These are phyloP conservation scores for Coemansia sp. DNA, from an alignment of 192 early-diverging fungal genomes.

Conservation along the genomic window DNA sequence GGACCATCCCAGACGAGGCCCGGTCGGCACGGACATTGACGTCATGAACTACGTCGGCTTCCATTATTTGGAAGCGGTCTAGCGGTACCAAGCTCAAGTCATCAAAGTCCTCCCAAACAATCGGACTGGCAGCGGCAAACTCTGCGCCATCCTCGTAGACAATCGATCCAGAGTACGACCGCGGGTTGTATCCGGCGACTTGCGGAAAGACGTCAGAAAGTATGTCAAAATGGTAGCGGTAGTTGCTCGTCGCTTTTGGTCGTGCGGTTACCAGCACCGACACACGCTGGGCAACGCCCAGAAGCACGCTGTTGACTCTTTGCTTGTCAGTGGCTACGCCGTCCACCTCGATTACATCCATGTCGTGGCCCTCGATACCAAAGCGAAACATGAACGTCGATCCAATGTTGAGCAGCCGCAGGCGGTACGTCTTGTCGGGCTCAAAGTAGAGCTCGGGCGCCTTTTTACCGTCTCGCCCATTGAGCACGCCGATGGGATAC, in stretches of 20 bases:
- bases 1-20: slow-evolving; percentile 63
- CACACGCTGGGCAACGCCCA: slow-evolving; percentile 76
- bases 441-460: slow-evolving; percentile 61
- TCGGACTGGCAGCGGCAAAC: neutral
- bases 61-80: slow-evolving; percentile 26
- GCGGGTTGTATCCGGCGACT: slow-evolving; percentile 55
- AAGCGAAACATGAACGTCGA: slow-evolving; percentile 71
- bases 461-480: slow-evolving; percentile 57
- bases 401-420: slow-evolving; percentile 78
- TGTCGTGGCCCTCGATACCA: slow-evolving; percentile 74
- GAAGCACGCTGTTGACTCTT: slow-evolving; percentile 58
- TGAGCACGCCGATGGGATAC: slow-evolving; percentile 58
- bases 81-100: slow-evolving; percentile 61
- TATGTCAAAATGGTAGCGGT: slow-evolving; percentile 67
- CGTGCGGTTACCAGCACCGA: slow-evolving; percentile 81
- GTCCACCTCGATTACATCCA: slow-evolving; percentile 81
- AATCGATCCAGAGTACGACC: slow-evolving; percentile 58
- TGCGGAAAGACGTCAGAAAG: slow-evolving; percentile 70
- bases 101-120: slow-evolving; percentile 53
- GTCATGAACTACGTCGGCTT: slow-evolving; percentile 42
- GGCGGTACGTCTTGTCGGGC: slow-evolving; percentile 78
- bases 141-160: slow-evolving; percentile 45
- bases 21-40: slow-evolving; percentile 46
- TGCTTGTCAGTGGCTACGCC: slow-evolving; percentile 63
- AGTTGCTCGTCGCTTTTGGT: slow-evolving; percentile 61